Conservation (phyloP, 2,329 filamentous ascomycete species). For the Clonostachys sp. region DNA sequence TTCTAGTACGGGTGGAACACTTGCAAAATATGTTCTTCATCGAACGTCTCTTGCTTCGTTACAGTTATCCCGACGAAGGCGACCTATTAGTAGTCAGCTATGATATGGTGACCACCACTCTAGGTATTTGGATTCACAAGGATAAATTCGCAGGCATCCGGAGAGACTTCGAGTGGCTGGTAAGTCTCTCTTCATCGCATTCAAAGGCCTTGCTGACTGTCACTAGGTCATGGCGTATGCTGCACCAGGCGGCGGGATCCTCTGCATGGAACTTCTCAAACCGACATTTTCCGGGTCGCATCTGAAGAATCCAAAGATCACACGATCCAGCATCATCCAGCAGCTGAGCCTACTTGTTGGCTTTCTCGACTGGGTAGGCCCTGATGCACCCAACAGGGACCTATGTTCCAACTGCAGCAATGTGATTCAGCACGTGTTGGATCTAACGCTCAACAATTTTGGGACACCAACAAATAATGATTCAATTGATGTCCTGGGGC, state of each 20-base stretch:
- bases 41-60: conserved; percentile 42
- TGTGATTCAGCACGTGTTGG: conserved; percentile 42
- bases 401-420: conserved; percentile 35
- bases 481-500: neutral
- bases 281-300: neutral
- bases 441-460: conserved; percentile 33
- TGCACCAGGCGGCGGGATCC: conserved; percentile 40
- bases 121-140: conserved; percentile 39
- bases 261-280: conserved; percentile 30
- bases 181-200: neutral
- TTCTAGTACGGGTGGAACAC: conserved; percentile 41
- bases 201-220: conserved; percentile 8
- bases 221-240: conserved; percentile 40
- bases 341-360: conserved; percentile 43
- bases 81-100: conserved; percentile 36
- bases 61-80: conserved; percentile 13
- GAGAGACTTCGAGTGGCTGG: neutral
- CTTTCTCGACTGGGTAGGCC: conserved; percentile 42
- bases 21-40: conserved; percentile 54
- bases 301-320: neutral
- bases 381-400: conserved; percentile 38
- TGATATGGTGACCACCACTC: conserved; percentile 37
- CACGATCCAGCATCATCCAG: conserved; percentile 41
- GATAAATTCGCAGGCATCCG: neutral
- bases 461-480: neutral